A percentile compares a stretch with the other conserved stretches of the same genome.
Evolutionary conservation across 257 asterid species (phyloP).

Genomic region (Cordia subcordata): DNA sequence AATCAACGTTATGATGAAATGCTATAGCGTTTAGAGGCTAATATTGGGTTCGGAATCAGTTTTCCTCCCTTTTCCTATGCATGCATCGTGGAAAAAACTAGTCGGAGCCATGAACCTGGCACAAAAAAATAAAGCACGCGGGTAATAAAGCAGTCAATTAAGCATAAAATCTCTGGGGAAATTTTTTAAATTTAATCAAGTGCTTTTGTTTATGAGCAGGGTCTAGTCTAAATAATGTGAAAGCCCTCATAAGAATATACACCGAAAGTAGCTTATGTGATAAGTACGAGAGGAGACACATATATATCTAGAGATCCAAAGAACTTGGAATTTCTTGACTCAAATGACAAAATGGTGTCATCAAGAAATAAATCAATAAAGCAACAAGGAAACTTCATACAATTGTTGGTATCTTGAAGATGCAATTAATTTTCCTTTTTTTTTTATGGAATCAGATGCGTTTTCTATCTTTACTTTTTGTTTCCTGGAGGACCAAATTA

Average conservation of each 20-base stretch:
- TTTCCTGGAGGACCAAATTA: not conserved
- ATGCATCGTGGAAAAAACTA: too few relatives aligned
- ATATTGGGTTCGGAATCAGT: too few relatives aligned
- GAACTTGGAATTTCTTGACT: not conserved
- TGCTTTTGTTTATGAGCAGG: too few relatives aligned
- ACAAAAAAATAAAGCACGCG: too few relatives aligned
- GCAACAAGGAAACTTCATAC: not conserved
- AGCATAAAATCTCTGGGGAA: too few relatives aligned
- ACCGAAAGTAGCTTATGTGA: not conserved
- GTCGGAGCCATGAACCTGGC: too few relatives aligned
- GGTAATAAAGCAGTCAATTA: too few relatives aligned
- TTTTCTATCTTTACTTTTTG: not conserved
- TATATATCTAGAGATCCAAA: not conserved
- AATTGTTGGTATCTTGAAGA: not conserved
- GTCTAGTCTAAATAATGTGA: not conserved
- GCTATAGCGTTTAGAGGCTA: too few relatives aligned
- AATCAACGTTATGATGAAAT: too few relatives aligned
- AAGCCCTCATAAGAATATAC: not conserved
- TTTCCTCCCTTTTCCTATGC: too few relatives aligned
- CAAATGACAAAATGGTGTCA: not conserved
- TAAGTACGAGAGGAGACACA: not conserved
- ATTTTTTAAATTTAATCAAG: too few relatives aligned
- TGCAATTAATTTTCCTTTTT: too few relatives aligned
- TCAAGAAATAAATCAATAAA: not conserved
- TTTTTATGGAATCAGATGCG: not conserved